Percentiles rank a stretch among this genome's conserved stretches.
These are phyloP conservation scores for Alternaria solani DNA, from an alignment of 2,329 filamentous ascomycete genomes.

Conservation along the genomic window DNA sequence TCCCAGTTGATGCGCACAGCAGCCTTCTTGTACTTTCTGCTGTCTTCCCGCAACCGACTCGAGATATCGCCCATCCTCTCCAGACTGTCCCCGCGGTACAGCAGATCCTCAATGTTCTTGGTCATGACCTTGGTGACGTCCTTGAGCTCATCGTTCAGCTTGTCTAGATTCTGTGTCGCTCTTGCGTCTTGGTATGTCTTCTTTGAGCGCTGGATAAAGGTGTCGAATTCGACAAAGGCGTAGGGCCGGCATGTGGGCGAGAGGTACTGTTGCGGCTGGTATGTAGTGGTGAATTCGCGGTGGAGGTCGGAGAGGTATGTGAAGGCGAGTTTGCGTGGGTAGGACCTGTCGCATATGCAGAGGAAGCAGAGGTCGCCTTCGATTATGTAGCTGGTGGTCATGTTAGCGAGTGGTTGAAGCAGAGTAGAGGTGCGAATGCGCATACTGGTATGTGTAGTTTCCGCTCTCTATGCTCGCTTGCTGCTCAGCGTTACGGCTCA, in stretches of 20 bases:
- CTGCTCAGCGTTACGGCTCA: conserved; percentile 87
- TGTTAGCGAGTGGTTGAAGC: conserved; percentile 16
- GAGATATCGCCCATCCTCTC: conserved; percentile 98
- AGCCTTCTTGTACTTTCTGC: conserved; percentile 90
- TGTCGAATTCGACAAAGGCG: conserved; percentile 97
- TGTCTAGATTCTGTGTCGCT: conserved; percentile 90
- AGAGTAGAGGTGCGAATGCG: conserved; percentile 5
- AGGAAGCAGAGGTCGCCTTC: conserved; percentile 85
- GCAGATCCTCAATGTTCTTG: conserved; percentile 97
- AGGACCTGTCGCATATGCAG: conserved; percentile 90
- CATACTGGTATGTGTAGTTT: conserved; percentile 84
- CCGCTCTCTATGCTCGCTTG: conserved; percentile 92
- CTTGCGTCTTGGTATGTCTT: conserved; percentile 93
- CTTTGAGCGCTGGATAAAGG: conserved; percentile 91
- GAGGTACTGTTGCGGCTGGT: conserved; percentile 76
- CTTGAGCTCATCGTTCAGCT: conserved; percentile 94
- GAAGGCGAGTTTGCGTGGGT: conserved; percentile 97
- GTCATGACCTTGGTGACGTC: conserved; percentile 99
- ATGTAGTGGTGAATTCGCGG: conserved; percentile 88
- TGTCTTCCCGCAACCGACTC: conserved; percentile 85
- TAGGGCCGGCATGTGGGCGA: conserved; percentile 83
- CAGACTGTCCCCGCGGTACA: conserved; percentile 92
- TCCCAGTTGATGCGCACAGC: conserved; percentile 99
- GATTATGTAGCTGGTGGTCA: conserved; percentile 76
- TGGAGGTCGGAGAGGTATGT: conserved; percentile 95